Evolutionary conservation across 345 rosid genomes (phyloP), one percentile per base, ranked within the genome.

Genomic region (Gossypioides kirkii): DNA sequence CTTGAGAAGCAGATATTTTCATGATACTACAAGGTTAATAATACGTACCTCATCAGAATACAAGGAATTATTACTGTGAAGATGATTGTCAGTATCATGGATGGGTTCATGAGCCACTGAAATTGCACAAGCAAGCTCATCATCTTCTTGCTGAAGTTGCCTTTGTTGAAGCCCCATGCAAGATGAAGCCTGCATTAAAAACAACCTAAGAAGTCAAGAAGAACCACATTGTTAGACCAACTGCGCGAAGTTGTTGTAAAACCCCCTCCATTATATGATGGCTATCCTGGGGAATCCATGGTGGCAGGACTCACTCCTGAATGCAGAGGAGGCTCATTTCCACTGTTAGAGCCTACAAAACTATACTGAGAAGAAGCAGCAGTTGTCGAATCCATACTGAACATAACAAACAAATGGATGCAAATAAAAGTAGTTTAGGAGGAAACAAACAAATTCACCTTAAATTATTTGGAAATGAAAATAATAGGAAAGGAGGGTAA

Each of bases 71-170:
- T 64, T 73, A 61, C 70, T 60, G 73, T 52, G 82, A 73, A 25
- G 69, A 61, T 65, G 61, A 73, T 63, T 77, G 60, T 65, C 46
- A 58, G 42, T 25, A 28, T 38, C 69, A 17, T 72, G 76, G 68
- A 75, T 73, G 14, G 81, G 52, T 47, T 71, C 74, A 42, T 23
- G 67, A 77, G 75, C 73, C 67, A 73, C 61, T 75, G 77, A 84
- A 56, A 91, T 79, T 64, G 91, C 98, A 82, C 71, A 94, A 80
- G 87, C 84, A 73, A 91, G 79, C 46, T 87, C 96, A 72, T 88
- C 91, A 60, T 88, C 96, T 81, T 89, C 96, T 69, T 41, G 65
- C 72, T 78, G 73, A 73, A 61, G 76, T 75, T 79, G 84, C 75
- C 80, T 83, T 47, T 78, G 82, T 7, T 64, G 61, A 72, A 77